Evolutionary conservation across 2,329 filamentous ascomycete species (phyloP).

Genomic region (Diaporthe australafricana): DNA sequence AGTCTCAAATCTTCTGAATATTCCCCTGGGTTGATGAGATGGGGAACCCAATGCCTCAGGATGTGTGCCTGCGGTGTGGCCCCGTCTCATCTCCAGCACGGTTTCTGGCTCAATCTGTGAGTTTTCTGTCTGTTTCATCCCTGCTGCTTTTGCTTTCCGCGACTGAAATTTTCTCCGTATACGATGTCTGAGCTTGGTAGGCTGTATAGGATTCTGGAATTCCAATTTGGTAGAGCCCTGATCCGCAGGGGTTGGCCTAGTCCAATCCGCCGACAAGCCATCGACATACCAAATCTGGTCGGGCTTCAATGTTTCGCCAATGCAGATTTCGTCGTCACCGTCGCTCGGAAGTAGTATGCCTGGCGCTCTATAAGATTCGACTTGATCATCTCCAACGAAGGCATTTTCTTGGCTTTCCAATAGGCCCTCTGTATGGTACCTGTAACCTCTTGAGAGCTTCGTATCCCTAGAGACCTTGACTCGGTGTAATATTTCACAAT

Average conservation of each 20-base stretch:
- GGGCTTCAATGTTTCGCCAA: not conserved
- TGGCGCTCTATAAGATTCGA: not conserved
- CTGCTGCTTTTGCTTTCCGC: not conserved
- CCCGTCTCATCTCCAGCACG: not conserved
- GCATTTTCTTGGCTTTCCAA: not conserved
- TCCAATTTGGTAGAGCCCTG: not conserved
- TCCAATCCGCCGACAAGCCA: not conserved
- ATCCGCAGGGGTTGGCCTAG: not conserved
- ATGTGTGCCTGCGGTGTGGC: not conserved
- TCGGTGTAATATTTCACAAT: not conserved
- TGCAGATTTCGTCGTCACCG: not conserved
- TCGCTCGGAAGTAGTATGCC: not conserved
- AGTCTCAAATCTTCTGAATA: not conserved
- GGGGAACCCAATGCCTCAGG: not conserved
- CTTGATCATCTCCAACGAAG: not conserved
- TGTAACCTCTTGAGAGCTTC: not conserved
- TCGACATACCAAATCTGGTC: constrained; percentile 4
- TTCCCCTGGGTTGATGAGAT: not conserved
- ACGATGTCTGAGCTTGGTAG: not conserved
- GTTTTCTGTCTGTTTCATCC: not conserved
- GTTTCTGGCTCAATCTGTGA: not conserved
- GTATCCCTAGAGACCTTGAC: not conserved
- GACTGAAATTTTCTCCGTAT: not conserved
- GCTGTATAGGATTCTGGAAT: not conserved
- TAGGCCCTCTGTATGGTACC: not conserved